Conservation (phyloP, 2,329 filamentous ascomycete species). For the Stromatinia cepivora region DNA sequence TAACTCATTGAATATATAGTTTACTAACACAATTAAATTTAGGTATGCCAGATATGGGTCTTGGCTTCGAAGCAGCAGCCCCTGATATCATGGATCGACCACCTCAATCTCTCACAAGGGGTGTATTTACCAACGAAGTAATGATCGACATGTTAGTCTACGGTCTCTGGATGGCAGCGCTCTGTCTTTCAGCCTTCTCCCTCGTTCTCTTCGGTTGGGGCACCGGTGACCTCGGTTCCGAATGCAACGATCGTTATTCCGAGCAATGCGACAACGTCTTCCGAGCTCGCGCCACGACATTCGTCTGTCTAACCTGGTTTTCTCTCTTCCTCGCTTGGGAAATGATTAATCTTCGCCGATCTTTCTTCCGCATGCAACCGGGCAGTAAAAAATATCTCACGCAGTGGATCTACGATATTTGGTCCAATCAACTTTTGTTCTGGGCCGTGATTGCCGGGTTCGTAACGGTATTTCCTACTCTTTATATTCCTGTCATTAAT, state of each 20-base stretch:
- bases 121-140: constrained; percentile 77
- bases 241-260: constrained; percentile 61
- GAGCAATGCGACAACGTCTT: constrained; percentile 62
- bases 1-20: background rate
- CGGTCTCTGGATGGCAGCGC: constrained; percentile 72
- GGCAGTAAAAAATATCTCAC: constrained; percentile 59
- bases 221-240: constrained; percentile 53
- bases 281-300: constrained; percentile 71
- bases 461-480: constrained; percentile 56
- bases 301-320: constrained; percentile 74
- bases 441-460: constrained; percentile 61
- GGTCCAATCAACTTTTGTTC: constrained; percentile 72
- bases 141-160: constrained; percentile 79
- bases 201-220: constrained; percentile 64
- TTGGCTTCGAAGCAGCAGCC: constrained; percentile 75
- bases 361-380: constrained; percentile 74
- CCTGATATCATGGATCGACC: constrained; percentile 76
- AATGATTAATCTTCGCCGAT: constrained; percentile 70
- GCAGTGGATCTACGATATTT: constrained; percentile 67
- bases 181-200: constrained; percentile 63
- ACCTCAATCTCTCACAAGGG: constrained; percentile 65
- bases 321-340: constrained; percentile 78
- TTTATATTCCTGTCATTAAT: constrained; percentile 71
- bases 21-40: background rate
- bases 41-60: constrained; percentile 77